Evolutionary conservation across 2,329 filamentous ascomycete genomes (phyloP).

Genomic region (Penicillium sp.): DNA sequence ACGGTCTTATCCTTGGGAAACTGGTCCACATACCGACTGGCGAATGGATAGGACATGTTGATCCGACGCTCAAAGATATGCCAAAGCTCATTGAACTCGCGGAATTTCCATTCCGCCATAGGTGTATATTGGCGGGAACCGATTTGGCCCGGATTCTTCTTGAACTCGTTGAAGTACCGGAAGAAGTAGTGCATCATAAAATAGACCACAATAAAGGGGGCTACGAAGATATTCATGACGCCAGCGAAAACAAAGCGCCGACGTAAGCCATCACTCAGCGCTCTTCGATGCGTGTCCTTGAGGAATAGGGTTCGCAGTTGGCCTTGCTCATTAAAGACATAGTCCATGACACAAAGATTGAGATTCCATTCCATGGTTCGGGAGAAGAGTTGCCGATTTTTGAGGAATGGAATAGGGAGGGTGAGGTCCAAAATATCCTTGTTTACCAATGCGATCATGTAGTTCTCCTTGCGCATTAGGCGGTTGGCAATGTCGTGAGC

Average conservation of each 20-base stretch:
- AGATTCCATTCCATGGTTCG: slow-evolving; percentile 90
- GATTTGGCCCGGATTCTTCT: slow-evolving; percentile 84
- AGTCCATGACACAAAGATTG: slow-evolving; percentile 85
- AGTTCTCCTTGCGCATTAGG: slow-evolving; percentile 95
- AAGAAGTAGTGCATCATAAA: slow-evolving; percentile 89
- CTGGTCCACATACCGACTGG: slow-evolving; percentile 87
- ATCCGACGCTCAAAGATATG: slow-evolving; percentile 87
- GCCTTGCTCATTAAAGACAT: slow-evolving; percentile 85
- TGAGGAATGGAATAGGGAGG: slow-evolving; percentile 78
- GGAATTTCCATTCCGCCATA: slow-evolving; percentile 95
- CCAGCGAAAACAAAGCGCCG: slow-evolving; percentile 79
- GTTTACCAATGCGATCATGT: slow-evolving; percentile 94
- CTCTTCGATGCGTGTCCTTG: slow-evolving; percentile 74
- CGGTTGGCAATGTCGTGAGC: slow-evolving; percentile 97
- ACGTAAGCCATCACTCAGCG: slow-evolving; percentile 74
- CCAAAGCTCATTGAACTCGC: slow-evolving; percentile 94
- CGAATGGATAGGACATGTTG: slow-evolving; percentile 93
- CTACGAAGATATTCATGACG: slow-evolving; percentile 79
- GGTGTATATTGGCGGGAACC: slow-evolving; percentile 90
- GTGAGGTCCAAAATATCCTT: slow-evolving; percentile 90
- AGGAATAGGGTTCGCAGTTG: slow-evolving; percentile 86
- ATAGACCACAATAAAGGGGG: slow-evolving; percentile 83
- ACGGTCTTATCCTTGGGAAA: slow-evolving; percentile 95
- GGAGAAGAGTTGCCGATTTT: slow-evolving; percentile 79
- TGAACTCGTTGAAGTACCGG: slow-evolving; percentile 95